Evolutionary conservation across 768 basidiomycete species (phyloP).

Genomic region (Xerocomus spinulosus): DNA sequence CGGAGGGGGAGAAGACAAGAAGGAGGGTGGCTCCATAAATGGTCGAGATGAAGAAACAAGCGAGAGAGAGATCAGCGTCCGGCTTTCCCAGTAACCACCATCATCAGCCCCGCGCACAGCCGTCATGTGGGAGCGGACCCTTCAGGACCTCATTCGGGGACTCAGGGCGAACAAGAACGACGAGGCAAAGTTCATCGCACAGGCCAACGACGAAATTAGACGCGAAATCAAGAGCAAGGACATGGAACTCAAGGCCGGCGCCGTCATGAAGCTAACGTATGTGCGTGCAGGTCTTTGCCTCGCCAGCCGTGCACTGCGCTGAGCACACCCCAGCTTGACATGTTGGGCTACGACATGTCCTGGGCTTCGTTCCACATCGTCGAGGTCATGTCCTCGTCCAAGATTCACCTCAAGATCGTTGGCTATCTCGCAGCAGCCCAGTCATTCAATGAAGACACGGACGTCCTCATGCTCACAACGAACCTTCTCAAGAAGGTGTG

Average conservation of each 20-base stretch:
- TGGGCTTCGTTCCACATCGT: constrained; percentile 97
- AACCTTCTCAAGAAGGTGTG: constrained; percentile 91
- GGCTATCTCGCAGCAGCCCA: constrained; percentile 92
- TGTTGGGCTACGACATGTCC: constrained; percentile 92
- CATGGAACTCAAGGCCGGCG: constrained; percentile 95
- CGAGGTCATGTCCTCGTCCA: constrained; percentile 94
- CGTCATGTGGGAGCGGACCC: constrained; percentile 91
- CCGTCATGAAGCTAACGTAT: constrained; percentile 93
- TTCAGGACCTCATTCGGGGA: constrained; percentile 93
- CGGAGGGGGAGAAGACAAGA: constrained; percentile 34
- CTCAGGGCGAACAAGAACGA: constrained; percentile 94
- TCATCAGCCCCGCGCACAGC: background rate
- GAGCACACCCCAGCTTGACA: constrained; percentile 68
- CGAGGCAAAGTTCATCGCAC: constrained; percentile 86
- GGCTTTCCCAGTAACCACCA: background rate
- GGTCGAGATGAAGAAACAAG: constrained; percentile 3
- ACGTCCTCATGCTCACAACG: constrained; percentile 95
- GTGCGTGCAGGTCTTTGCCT: constrained; percentile 47
- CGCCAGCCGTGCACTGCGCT: constrained; percentile 1
- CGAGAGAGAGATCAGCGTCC: background rate
- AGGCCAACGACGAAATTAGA: constrained; percentile 91
- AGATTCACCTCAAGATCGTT: constrained; percentile 88
- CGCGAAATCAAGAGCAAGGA: constrained; percentile 89
- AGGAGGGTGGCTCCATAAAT: constrained; percentile 39
- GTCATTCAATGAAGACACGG: constrained; percentile 91